These are phyloP conservation scores for Gossypium trilobum DNA, from an alignment of 441 rosid species.

Conservation along the genomic window DNA sequence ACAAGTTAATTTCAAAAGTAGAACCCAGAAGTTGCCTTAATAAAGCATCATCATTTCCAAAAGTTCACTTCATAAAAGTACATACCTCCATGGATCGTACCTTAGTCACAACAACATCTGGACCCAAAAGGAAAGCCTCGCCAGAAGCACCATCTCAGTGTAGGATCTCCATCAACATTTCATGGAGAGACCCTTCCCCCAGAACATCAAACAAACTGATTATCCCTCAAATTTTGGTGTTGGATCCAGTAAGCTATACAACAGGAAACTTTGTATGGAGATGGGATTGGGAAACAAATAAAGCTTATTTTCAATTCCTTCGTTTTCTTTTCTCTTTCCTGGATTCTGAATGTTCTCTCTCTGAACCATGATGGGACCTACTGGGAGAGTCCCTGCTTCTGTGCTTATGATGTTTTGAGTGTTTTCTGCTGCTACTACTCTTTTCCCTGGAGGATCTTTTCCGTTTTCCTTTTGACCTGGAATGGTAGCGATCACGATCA, in stretches of 20 bases:
- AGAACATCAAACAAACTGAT: neutral
- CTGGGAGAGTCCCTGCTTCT: constrained; percentile 41
- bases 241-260: neutral
- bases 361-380: constrained; percentile 27
- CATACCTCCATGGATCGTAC: neutral
- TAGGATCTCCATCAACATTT: neutral
- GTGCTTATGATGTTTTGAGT: constrained; percentile 42
- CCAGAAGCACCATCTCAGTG: neutral
- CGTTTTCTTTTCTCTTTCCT: constrained; percentile 42
- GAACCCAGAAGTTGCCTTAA: neutral
- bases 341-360: constrained; percentile 32
- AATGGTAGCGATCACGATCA: constrained; percentile 29
- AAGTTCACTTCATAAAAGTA: neutral
- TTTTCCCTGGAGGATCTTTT: constrained; percentile 47
- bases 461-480: constrained; percentile 50
- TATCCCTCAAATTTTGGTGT: neutral
- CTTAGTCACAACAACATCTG: neutral
- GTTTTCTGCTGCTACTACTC: constrained; percentile 54
- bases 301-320: constrained; percentile 29
- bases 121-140: neutral
- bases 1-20: neutral
- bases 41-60: neutral
- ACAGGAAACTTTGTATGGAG: neutral
- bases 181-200: neutral
- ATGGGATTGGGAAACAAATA: neutral